phyloP scores from a whole-genome alignment of 768 basidiomycete genomes.

The Tricholoma sp. region DNA sequence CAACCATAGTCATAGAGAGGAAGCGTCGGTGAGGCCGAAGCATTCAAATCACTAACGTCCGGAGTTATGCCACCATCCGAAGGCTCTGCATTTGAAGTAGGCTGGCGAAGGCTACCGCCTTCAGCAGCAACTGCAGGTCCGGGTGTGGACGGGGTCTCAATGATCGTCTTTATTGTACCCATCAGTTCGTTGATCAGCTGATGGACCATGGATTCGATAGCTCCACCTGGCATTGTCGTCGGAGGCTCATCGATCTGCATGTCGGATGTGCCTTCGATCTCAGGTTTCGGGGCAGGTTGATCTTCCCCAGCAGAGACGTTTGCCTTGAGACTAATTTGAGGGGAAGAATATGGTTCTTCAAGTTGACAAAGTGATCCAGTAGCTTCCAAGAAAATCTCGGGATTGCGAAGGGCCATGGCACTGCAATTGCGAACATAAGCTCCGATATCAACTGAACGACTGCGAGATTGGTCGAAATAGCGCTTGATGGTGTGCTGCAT shows the following conservation, averaged over 20 bases:
- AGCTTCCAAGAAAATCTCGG: conserved; percentile 68
- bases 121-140: not conserved
- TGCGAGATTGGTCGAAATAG: conserved; percentile 72
- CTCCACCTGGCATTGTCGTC: conserved; percentile 29
- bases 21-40: conserved; percentile 5
- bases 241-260: conserved; percentile 55
- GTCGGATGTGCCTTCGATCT: conserved; percentile 28
- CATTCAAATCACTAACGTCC: not conserved
- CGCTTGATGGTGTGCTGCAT: conserved; percentile 83
- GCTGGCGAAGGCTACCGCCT: not conserved
- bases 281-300: conserved; percentile 12
- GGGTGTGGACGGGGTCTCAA: conserved; percentile 21
- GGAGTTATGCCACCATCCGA: not conserved
- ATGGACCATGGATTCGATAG: conserved; percentile 58
- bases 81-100: not conserved
- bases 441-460: conserved; percentile 59
- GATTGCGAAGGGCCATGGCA: conserved; percentile 78
- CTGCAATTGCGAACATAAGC: conserved; percentile 74
- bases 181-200: conserved; percentile 71
- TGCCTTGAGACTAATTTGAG: conserved; percentile 56
- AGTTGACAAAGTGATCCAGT: conserved; percentile 71
- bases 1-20: conserved; percentile 53
- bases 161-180: conserved; percentile 46
- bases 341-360: conserved; percentile 55
- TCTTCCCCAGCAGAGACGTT: conserved; percentile 23